Base-by-base conservation (phyloP, 805 yeast species). In the Lipomyces japonicus region DNA sequence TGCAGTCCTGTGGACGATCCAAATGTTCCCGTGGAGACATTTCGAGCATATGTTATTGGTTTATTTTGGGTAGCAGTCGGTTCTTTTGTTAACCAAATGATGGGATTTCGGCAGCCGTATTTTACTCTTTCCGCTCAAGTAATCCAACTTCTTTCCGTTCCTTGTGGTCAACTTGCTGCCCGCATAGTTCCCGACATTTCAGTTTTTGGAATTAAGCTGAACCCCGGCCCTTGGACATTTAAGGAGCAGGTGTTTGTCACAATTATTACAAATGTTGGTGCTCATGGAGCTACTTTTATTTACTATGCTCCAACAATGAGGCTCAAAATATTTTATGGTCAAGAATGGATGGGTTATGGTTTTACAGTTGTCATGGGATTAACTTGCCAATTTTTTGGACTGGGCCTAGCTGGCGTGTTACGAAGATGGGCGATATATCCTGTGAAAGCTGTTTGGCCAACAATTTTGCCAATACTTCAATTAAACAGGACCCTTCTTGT, bases 211-310 rank as follows among this genome's bases (percentile, higher is more conserved):
- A 59, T 65, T 64, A 69, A 62, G 56, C 61, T 80, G 51, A 81
- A 79, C 60, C 83, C 84, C 2, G 83, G 84, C 10, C 82, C 82
- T n/a, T 81, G 83, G 81, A 68, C 72, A 34, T 69, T 64, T 54
- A 81, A 81, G 61, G 86, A 81, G 61, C 86, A 81, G 63, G 79
- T 80, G 82, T 70, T 81, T 51, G 68, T 81, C 7, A 76, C 85
- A 56, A 57, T 73, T 28, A 64, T 72, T 40, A 39, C 48, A 2
- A 51, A 51, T 22, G 46, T 26, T 21, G 55, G 44, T 14, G 38
- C 41, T 1, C 25, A 22, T 6, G 12, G 32, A 9, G 18, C 32
- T 18, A 28, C 16, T 10, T 39, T 14, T 31, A 21, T 22, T 26
- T 14, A 31, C 2, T 50, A 50, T 21, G 14, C 30, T 3, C 53